A percentile compares a stretch with the other conserved stretches of the same genome.
These are phyloP conservation scores for Pyricularia sp. DNA, from an alignment of 2,329 filamentous ascomycete genomes.

Conservation along the genomic window DNA sequence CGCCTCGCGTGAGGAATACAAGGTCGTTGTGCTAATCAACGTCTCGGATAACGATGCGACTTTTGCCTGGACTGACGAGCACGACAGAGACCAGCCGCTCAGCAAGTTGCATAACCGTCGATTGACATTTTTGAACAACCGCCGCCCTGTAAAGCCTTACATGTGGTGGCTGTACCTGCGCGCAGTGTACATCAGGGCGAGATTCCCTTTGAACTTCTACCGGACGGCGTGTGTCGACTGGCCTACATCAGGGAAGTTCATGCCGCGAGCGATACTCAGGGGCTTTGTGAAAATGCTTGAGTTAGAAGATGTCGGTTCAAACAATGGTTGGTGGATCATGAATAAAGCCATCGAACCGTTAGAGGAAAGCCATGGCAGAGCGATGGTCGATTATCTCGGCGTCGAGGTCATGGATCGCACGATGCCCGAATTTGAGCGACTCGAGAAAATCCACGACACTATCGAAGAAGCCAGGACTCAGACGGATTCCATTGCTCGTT, in stretches of 20 bases:
- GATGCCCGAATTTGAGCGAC: background rate
- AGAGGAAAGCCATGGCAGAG: background rate
- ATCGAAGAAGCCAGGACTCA: background rate
- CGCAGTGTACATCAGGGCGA: background rate
- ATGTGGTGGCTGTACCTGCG: background rate
- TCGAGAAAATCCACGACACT: background rate
- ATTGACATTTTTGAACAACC: background rate
- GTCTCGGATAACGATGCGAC: background rate
- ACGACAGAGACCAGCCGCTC: background rate
- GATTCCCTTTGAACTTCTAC: background rate
- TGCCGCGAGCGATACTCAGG: background rate
- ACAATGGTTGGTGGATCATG: background rate
- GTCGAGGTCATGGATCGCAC: background rate
- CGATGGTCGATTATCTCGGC: background rate
- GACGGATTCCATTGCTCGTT: background rate
- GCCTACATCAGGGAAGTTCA: background rate
- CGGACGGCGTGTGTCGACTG: background rate
- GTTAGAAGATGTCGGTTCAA: background rate
- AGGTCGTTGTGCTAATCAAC: background rate
- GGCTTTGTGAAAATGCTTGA: background rate
- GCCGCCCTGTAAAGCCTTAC: background rate
- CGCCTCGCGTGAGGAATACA: background rate
- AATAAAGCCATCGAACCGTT: background rate
- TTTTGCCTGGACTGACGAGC: background rate
- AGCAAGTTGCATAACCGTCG: background rate